Percentiles rank a stretch among this genome's conserved stretches.
These are phyloP conservation scores for Acanthamoeba royreba DNA, from an alignment of 208 protist species.

Conservation along the genomic window DNA sequence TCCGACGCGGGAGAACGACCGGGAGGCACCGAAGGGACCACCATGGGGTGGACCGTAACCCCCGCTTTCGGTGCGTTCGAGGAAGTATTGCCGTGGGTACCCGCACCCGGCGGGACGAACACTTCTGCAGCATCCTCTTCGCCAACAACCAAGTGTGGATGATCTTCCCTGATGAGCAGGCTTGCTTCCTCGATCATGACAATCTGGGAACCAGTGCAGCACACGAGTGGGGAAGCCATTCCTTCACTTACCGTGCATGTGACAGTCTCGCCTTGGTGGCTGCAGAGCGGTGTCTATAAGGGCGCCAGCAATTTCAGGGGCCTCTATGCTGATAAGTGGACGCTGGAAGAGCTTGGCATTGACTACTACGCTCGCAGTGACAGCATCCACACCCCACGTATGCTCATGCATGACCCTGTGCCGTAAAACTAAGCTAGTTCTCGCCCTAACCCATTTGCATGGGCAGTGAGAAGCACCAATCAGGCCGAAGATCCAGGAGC, in stretches of 20 bases:
- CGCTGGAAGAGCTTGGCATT: neutral
- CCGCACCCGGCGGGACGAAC: too few relatives aligned
- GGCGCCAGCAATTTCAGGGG: neutral
- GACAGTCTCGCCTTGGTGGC: conserved; percentile 34
- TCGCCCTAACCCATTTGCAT: too few relatives aligned
- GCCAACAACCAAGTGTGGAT: conserved; percentile 13
- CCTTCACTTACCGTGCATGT: neutral
- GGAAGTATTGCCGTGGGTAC: too few relatives aligned
- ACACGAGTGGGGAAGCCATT: neutral
- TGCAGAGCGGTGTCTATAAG: neutral
- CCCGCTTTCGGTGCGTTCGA: too few relatives aligned
- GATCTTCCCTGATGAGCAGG: conserved; percentile 1
- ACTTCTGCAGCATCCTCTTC: conserved; percentile 42
- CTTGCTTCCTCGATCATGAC: neutral
- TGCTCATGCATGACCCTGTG: too few relatives aligned
- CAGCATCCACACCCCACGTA: neutral
- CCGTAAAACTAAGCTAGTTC: too few relatives aligned
- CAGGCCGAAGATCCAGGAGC: conserved; percentile 45
- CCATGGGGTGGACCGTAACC: too few relatives aligned
- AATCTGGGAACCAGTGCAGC: neutral
- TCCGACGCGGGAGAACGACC: too few relatives aligned
- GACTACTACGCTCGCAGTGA: conserved; percentile 7
- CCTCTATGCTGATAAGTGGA: conserved; percentile 13
- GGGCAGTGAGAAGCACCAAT: conserved; percentile 25
- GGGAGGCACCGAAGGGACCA: too few relatives aligned